Evolutionary conservation across 2,329 filamentous ascomycete genomes (phyloP).

Genomic region (Claviceps spartinae): DNA sequence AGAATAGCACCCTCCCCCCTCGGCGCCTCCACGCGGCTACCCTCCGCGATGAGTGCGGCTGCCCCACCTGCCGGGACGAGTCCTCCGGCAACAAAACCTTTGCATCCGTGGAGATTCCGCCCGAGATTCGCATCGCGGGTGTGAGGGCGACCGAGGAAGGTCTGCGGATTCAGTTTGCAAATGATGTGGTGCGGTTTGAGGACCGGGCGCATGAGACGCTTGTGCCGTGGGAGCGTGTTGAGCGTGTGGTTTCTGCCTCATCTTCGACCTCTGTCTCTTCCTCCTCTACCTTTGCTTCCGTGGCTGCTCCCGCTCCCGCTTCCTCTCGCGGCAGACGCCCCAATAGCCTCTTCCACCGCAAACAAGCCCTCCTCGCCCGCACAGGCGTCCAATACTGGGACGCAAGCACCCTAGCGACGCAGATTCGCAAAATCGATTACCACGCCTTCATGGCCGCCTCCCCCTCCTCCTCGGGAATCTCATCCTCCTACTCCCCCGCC

Average conservation of each 20-base stretch:
- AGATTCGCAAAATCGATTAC: constrained; percentile 52
- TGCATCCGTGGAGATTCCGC: constrained; percentile 27
- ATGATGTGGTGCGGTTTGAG: constrained; percentile 26
- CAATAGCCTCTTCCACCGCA: constrained; percentile 11
- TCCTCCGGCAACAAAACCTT: constrained; percentile 48
- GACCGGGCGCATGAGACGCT: constrained; percentile 17
- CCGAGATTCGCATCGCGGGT: constrained; percentile 17
- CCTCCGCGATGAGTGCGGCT: constrained; percentile 43
- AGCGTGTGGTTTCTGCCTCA: constrained; percentile 9
- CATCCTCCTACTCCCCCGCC: constrained; percentile 14
- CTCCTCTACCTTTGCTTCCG: constrained; percentile 2
- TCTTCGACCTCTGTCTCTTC: too few relatives aligned
- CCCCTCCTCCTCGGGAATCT: background rate
- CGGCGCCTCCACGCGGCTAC: constrained; percentile 10
- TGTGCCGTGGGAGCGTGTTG: constrained; percentile 23
- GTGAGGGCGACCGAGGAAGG: constrained; percentile 21
- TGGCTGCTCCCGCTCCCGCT: too few relatives aligned
- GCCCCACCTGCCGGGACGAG: constrained; percentile 36
- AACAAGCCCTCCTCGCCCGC: constrained; percentile 16
- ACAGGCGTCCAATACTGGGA: constrained; percentile 30
- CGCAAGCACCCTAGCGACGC: constrained; percentile 17
- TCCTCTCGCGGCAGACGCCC: constrained; percentile 8
- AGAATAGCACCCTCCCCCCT: background rate
- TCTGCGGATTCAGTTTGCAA: constrained; percentile 47
- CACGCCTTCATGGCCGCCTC: constrained; percentile 50